phyloP scores from a whole-genome alignment of 352 stramenopile genomes.

The Phytophthora pinifolia region DNA sequence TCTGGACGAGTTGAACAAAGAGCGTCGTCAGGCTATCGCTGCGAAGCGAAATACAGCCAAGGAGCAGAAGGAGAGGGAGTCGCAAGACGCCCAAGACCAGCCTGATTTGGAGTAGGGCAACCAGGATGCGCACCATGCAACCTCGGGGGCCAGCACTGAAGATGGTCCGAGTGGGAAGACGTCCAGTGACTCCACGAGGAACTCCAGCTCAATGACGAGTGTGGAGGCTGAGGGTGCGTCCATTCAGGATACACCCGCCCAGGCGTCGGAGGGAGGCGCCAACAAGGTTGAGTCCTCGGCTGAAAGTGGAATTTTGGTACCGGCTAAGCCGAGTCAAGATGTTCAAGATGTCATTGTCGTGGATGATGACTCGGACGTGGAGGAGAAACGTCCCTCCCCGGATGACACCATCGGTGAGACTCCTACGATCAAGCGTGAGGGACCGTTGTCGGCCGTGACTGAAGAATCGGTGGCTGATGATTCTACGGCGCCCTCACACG shows the following conservation, averaged over 20 bases:
- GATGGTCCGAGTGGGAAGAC: neutral
- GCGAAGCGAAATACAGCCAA: too few species aligned
- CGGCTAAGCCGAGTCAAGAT: neutral
- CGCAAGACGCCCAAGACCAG: neutral
- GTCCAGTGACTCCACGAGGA: neutral
- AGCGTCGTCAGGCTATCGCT: too few species aligned
- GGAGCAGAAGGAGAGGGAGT: neutral
- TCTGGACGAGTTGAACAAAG: too few species aligned
- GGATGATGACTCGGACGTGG: too few species aligned
- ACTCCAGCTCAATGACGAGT: neutral
- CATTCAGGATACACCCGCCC: neutral
- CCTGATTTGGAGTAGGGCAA: neutral
- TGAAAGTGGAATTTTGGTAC: neutral
- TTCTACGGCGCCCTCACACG: neutral
- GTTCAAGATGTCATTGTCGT: too few species aligned
- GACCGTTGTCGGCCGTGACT: neutral
- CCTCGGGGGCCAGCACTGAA: neutral
- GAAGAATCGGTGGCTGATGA: neutral
- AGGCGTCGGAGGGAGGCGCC: slow-evolving; percentile 5
- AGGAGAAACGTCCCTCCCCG: too few species aligned
- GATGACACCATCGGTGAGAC: neutral
- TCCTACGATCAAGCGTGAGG: slow-evolving; percentile 1
- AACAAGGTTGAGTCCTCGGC: neutral
- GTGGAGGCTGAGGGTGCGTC: neutral
- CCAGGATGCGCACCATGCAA: neutral